Percentiles rank a stretch among this genome's conserved stretches.
Evolutionary conservation across 148 eudicot genomes (phyloP).

Genomic region (Nyssa sinensis): DNA sequence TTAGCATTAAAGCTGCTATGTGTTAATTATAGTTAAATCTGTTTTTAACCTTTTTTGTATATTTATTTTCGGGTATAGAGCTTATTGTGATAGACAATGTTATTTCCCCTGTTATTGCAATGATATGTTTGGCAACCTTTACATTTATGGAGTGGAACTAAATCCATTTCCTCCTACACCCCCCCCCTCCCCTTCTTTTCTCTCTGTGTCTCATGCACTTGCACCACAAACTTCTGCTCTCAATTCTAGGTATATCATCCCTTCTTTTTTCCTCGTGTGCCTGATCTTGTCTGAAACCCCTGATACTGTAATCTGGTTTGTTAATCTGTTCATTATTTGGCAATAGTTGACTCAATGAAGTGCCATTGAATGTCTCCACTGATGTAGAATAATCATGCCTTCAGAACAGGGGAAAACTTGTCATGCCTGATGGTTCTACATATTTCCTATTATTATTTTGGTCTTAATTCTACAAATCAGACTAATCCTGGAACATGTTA

Average conservation of each 20-base stretch:
- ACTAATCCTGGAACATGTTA: constrained; percentile 8
- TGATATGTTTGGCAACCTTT: too few relatives aligned
- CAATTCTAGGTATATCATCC: background rate
- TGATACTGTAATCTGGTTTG: background rate
- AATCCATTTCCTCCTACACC: too few relatives aligned
- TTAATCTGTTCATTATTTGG: background rate
- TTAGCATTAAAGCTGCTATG: background rate
- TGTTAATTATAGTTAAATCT: too few relatives aligned
- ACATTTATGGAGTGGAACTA: too few relatives aligned
- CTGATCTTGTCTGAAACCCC: background rate
- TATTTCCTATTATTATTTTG: background rate
- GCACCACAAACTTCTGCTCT: too few relatives aligned
- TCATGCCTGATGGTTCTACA: background rate
- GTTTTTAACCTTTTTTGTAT: too few relatives aligned
- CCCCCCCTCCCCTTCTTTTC: too few relatives aligned
- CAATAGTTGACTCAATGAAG: background rate
- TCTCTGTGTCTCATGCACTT: too few relatives aligned
- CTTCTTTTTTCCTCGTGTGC: background rate
- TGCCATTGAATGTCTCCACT: background rate
- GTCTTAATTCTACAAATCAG: background rate
- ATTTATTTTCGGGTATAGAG: too few relatives aligned
- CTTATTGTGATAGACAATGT: too few relatives aligned
- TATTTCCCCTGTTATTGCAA: too few relatives aligned
- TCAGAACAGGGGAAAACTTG: background rate
- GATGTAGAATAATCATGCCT: too few relatives aligned